Conservation (phyloP, 2,329 filamentous ascomycete species). For the Clarireedia sp. region DNA sequence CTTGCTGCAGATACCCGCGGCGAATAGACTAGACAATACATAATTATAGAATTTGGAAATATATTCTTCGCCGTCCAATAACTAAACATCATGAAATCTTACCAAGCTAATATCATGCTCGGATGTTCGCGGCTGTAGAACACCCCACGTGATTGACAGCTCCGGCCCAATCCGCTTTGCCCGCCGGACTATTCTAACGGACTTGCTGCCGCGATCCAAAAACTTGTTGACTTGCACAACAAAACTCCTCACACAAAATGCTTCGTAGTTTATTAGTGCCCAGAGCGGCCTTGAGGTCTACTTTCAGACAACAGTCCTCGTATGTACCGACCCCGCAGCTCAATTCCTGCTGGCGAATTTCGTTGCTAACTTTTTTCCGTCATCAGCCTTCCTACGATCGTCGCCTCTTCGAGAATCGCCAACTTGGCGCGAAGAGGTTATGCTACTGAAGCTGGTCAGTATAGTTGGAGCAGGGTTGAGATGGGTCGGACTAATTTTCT, state of each 20-base stretch:
- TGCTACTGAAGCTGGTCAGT: slow-evolving; percentile 39
- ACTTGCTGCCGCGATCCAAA: slow-evolving; percentile 7
- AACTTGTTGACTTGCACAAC: slow-evolving; percentile 14
- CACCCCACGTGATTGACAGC: not conserved
- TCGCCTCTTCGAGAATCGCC: slow-evolving; percentile 38
- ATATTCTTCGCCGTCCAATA: not conserved
- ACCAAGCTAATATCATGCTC: not conserved
- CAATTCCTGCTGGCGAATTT: slow-evolving; percentile 6
- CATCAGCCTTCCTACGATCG: slow-evolving; percentile 41
- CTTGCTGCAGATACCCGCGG: slow-evolving; percentile 5
- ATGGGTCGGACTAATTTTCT: slow-evolving; percentile 46
- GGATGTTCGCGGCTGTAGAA: slow-evolving; percentile 1
- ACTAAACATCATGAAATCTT: not conserved
- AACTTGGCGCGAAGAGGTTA: slow-evolving; percentile 54
- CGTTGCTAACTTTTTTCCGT: slow-evolving; percentile 13
- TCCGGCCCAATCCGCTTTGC: not conserved
- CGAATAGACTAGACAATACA: not conserved
- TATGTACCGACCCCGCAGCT: slow-evolving; percentile 31
- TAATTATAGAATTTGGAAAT: not conserved
- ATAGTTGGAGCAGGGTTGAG: slow-evolving; percentile 34
- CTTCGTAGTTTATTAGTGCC: slow-evolving; percentile 54
- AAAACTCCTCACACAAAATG: slow-evolving; percentile 38
- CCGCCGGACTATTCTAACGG: slow-evolving; percentile 5
- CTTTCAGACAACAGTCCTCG: slow-evolving; percentile 45
- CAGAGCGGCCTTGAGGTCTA: slow-evolving; percentile 48